Evolutionary conservation across 345 rosid species (phyloP).

Genomic region (Populus tremula): DNA sequence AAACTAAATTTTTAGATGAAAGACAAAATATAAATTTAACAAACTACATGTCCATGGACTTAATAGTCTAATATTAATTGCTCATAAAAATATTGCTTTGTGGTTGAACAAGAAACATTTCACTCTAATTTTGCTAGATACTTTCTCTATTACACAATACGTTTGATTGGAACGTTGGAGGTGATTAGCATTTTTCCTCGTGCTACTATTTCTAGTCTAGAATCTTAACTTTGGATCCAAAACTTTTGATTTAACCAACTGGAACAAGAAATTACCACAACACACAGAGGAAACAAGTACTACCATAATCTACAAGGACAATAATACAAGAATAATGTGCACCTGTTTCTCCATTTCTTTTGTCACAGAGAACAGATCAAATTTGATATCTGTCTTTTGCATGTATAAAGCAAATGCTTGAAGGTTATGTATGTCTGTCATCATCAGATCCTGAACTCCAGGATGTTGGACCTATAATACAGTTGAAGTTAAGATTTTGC

Average conservation of each 20-base stretch:
- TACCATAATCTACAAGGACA: not conserved
- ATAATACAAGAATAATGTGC: not conserved
- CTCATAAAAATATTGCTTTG: not conserved
- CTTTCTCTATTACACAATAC: not conserved
- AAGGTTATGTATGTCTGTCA: slow-evolving; percentile 86
- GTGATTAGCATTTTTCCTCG: not conserved
- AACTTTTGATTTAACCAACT: not conserved
- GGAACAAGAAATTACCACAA: slow-evolving; percentile 3
- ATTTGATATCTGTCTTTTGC: slow-evolving; percentile 85
- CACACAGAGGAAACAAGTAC: not conserved
- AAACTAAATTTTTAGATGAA: not conserved
- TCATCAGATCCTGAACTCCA: slow-evolving; percentile 81
- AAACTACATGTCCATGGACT: not conserved
- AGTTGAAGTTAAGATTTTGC: slow-evolving; percentile 20
- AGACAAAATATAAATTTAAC: not conserved
- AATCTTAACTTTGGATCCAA: not conserved
- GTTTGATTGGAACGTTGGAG: not conserved
- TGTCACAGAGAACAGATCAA: slow-evolving; percentile 72
- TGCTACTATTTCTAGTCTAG: not conserved
- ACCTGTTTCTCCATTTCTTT: slow-evolving; percentile 99
- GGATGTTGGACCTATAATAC: slow-evolving; percentile 90
- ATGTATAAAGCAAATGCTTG: slow-evolving; percentile 90
- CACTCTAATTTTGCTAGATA: not conserved
- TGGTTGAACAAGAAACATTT: not conserved
- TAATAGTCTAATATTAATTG: not conserved